Base-by-base conservation (phyloP, 352 stramenopile genomes). In the Globisporangium yorkense region DNA sequence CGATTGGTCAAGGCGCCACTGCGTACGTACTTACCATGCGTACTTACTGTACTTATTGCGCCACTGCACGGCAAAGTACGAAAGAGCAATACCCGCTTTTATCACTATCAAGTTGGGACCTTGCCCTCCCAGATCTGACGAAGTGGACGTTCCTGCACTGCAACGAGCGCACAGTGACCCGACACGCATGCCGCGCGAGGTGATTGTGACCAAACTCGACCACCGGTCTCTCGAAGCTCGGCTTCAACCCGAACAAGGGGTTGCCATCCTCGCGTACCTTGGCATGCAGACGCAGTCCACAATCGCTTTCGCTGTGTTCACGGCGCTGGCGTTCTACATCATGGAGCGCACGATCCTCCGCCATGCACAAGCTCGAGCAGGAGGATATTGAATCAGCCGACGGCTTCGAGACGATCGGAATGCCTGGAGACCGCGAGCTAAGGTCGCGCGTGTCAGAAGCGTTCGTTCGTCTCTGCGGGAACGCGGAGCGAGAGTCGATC, bases 221-320 rank as follows among this genome's bases (percentile, higher is more conserved):
- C 12, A 74, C 67, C 2, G 71, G 67, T 0, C 56, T 79, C 7
- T 66, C 67, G 13, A 67, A 65, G 5, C 60, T 81, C 39, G 72
- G 57, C 39, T 63, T 63, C 33, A 33, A 46, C 40, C 35, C 40
- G 40, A 47, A 63, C 49, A 48, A 57, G 49, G 65, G 0, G 27
- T 45, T 27, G 60, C 47, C 18, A 53, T 62, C 18, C 57, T 65
- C 50, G 61, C 50, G 55, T 70, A 56, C 33, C 46, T 54, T 15
- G 45, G 18, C 52, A 73, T 73, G 66, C 63, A 71, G 39, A 31
- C 71, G 43, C 66, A 73, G 44, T 62, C 71, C 18, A 59, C 66
- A 21, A 71, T 73, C 21, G 63, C 63, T 9, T 68, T 73, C 20
- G 51, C 62, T 16, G 63, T 71, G 15, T 51, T 73, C 35, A 39